Evolutionary conservation across 2,329 filamentous ascomycete species (phyloP).

Genomic region (Daldinia sp.): DNA sequence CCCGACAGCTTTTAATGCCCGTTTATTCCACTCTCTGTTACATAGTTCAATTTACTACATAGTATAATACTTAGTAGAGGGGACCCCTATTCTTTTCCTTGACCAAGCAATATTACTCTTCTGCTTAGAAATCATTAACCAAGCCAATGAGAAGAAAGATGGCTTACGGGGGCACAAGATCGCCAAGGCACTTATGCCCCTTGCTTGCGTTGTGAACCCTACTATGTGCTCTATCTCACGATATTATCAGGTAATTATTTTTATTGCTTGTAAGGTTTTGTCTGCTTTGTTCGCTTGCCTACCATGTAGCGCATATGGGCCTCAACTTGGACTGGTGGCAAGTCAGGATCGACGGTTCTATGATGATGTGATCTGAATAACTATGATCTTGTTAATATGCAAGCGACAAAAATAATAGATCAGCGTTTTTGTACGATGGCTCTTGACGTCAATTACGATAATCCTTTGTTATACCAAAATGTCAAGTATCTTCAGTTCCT

Average conservation of each 20-base stretch:
- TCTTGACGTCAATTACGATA: conserved; percentile 27
- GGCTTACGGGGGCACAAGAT: not conserved
- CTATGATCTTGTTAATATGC: too few species aligned
- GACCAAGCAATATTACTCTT: conserved; percentile 20
- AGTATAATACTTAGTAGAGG: not conserved
- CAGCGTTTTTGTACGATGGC: not conserved
- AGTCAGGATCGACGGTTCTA: conserved; percentile 30
- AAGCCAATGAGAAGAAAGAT: conserved; percentile 5
- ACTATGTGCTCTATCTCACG: conserved; percentile 30
- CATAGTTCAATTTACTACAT: not conserved
- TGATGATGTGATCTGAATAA: conserved; percentile 33
- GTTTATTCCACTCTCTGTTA: conserved; percentile 5
- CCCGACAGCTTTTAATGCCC: conserved; percentile 8
- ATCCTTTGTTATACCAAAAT: not conserved
- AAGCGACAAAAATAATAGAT: conserved; percentile 9
- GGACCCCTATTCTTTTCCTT: conserved; percentile 20
- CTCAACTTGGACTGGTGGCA: conserved; percentile 12
- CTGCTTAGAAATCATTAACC: conserved; percentile 26
- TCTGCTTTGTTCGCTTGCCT: not conserved
- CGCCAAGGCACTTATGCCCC: conserved; percentile 11
- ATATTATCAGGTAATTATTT: conserved; percentile 28
- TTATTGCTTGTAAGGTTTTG: not conserved
- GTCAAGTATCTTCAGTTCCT: not conserved
- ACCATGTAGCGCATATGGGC: not conserved
- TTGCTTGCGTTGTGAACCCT: not conserved